Evolutionary conservation across 1,139 yeast genomes (phyloP), one percentile per base, ranked within the genome.

Genomic region (Meyerozyma athensensis): DNA sequence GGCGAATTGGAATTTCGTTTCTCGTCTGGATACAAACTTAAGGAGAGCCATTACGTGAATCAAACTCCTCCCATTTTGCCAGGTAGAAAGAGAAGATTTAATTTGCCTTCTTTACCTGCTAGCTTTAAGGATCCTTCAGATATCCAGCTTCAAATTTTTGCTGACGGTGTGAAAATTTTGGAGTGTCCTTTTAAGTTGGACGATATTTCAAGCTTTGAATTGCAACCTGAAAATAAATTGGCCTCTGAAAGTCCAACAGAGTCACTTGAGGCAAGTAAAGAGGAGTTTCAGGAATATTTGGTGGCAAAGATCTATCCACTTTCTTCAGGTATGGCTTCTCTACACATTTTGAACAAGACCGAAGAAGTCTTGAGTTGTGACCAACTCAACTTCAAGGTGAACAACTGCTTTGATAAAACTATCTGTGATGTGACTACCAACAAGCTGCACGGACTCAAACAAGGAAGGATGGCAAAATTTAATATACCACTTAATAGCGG

Each of bases 391-490:
- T 52, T 68, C 33, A 58, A 54, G 38, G 50, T 68, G 13, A 43
- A 56, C n/a, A 61, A 65, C 38, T 58, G 63, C 36, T 59, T 62
- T 36, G 61, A 56, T 16, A 52, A 45, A 22, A 46, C 54, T 2
- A 54, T 65, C 16, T 54, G 60, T 13, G 51, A 57, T 6, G 59
- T 60, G 7, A 45, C 53, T 21, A 55, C 65, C 19, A 60, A 58
- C 40, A 63, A 59, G 41, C 55, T 52, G 18, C 60, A 59, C 30
- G 67, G 65, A 4, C 60, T 68, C 33, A 45, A 53, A 13, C 59
- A 70, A n/a, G 55, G 56, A 1, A 58, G 59, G 40, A 45, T 50
- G 3, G 53, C 59, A 7, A 66, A 61, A 38, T 66, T 66, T 46
- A 67, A 68, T 40, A 53, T 68, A 36, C 49, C 55, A 9, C 50